Percentiles rank a stretch among this genome's conserved stretches.
phyloP scores from a whole-genome alignment of 2,329 filamentous ascomycete species.

The Claviceps digitariae region DNA sequence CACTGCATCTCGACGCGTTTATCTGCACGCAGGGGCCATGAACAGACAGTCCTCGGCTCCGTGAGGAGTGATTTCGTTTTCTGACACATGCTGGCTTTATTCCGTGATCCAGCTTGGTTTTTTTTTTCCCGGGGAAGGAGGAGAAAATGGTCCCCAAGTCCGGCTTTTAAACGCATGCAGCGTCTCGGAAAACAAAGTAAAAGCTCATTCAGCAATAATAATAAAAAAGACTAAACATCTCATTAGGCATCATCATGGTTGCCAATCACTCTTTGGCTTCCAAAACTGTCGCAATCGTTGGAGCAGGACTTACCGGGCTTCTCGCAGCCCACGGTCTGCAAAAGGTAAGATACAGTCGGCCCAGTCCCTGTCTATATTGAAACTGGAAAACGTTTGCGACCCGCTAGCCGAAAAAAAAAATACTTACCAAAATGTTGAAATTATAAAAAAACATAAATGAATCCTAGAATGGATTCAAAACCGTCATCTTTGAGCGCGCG shows the following conservation, averaged over 20 bases:
- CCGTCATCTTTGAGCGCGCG: constrained; percentile 20
- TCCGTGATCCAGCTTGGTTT: not conserved
- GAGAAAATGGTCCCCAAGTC: not conserved
- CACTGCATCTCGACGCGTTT: not conserved
- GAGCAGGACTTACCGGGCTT: constrained; percentile 24
- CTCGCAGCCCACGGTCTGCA: constrained; percentile 23
- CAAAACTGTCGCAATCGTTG: constrained; percentile 20
- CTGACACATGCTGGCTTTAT: not conserved
- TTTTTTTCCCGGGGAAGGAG: not conserved
- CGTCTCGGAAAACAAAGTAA: not conserved
- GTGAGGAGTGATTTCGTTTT: too few species aligned
- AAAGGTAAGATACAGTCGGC: constrained; percentile 14
- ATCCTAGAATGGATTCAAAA: constrained; percentile 19
- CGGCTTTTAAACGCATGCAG: not conserved
- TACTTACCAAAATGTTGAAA: too few species aligned
- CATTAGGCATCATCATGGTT: not conserved
- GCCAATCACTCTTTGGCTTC: not conserved
- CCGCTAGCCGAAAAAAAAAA: not conserved
- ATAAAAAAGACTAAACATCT: not conserved
- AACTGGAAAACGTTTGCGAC: not conserved
- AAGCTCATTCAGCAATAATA: not conserved
- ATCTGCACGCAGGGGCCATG: not conserved
- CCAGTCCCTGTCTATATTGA: not conserved
- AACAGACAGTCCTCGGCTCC: not conserved
- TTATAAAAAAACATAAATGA: too few species aligned